Conservation (phyloP, 2,329 filamentous ascomycete species). For the Tympanopsis confertula region DNA sequence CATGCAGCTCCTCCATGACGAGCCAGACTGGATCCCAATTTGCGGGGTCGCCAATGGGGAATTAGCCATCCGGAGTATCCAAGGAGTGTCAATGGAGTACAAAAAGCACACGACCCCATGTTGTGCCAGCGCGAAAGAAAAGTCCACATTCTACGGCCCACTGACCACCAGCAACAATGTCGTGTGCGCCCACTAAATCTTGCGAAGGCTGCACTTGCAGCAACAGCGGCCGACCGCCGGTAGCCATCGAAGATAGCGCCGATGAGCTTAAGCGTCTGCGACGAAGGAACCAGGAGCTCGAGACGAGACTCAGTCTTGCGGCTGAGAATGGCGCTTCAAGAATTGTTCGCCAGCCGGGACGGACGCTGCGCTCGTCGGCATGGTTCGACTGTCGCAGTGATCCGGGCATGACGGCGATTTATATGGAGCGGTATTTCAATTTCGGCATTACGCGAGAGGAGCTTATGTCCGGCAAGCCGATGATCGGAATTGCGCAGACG, state of each 20-base stretch:
- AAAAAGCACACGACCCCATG: no score
- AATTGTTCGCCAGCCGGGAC: not conserved
- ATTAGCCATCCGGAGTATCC: no score
- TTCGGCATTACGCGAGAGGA: conserved; percentile 35
- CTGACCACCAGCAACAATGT: no score
- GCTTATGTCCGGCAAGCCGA: conserved; percentile 33
- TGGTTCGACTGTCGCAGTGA: conserved; percentile 31
- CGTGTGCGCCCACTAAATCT: no score
- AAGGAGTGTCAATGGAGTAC: no score
- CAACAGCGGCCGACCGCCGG: not conserved
- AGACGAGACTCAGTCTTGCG: conserved; percentile 9
- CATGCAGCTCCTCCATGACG: no score
- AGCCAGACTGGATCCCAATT: no score
- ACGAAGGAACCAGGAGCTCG: conserved; percentile 9
- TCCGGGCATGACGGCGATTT: conserved; percentile 29
- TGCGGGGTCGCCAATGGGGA: no score
- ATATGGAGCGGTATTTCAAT: conserved; percentile 37
- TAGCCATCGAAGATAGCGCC: not conserved
- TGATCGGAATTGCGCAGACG: conserved; percentile 38
- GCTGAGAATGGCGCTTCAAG: conserved; percentile 2
- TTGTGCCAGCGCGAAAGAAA: no score
- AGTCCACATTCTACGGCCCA: no score
- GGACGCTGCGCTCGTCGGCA: conserved; percentile 20
- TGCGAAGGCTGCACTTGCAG: not conserved
- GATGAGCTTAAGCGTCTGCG: not conserved